A percentile compares a stretch with the other conserved stretches of the same genome.
phyloP scores from a whole-genome alignment of 495 filamentous ascomycete genomes.

The Ascodesmis nigricans region DNA sequence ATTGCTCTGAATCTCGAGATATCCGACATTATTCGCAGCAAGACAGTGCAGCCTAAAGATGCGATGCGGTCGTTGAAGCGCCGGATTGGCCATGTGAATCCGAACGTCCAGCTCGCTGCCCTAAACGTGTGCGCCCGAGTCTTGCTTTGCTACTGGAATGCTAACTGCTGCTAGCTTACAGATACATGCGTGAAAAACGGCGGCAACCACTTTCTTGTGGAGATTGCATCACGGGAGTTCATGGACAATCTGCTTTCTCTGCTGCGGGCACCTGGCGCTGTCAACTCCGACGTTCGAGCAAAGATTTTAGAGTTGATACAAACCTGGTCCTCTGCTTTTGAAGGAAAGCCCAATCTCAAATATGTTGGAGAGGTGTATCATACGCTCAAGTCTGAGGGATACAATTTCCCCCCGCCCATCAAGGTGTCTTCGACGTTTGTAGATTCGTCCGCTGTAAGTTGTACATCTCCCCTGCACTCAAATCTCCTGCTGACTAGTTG shows the following conservation, averaged over 20 bases:
- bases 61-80: conserved; percentile 90
- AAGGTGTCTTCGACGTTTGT: conserved; percentile 84
- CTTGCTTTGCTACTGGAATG: conserved; percentile 1
- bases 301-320: conserved; percentile 90
- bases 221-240: conserved; percentile 91
- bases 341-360: conserved; percentile 58
- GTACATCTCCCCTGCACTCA: neutral
- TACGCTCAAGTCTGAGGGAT: conserved; percentile 61
- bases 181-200: conserved; percentile 99
- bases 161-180: conserved; percentile 37
- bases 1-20: conserved; percentile 94
- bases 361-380: conserved; percentile 79
- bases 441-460: conserved; percentile 78
- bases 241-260: conserved; percentile 92
- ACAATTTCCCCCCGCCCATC: conserved; percentile 62
- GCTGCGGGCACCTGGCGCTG: conserved; percentile 49
- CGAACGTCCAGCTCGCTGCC: conserved; percentile 82
- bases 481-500: conserved; percentile 1
- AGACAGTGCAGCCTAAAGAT: conserved; percentile 88
- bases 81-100: conserved; percentile 86
- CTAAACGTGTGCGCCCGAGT: conserved; percentile 41
- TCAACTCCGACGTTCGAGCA: conserved; percentile 63
- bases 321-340: conserved; percentile 73
- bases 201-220: conserved; percentile 80
- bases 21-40: conserved; percentile 85